phyloP scores from a whole-genome alignment of 768 basidiomycete species.

The Favolaschia claudopus region DNA sequence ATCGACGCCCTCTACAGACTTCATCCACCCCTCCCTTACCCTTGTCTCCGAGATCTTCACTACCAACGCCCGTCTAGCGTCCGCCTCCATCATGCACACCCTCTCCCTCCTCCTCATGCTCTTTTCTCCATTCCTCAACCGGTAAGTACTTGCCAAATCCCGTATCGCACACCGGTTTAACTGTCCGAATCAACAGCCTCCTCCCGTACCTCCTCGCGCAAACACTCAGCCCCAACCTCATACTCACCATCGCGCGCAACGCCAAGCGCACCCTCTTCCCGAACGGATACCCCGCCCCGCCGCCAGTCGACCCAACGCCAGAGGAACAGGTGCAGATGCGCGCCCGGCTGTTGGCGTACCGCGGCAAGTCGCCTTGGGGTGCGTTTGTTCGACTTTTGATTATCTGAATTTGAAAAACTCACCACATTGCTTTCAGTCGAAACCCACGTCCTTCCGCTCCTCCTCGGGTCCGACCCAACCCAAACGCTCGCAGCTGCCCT shows the following conservation, averaged over 20 bases:
- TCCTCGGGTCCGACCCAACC: conserved; percentile 63
- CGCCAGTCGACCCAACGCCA: conserved; percentile 74
- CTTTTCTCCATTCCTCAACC: conserved; percentile 65
- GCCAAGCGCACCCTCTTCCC: conserved; percentile 85
- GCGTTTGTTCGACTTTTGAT: background rate
- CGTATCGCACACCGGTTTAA: background rate
- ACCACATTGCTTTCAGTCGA: conserved; percentile 3
- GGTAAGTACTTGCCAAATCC: conserved; percentile 43
- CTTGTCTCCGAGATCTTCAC: conserved; percentile 60
- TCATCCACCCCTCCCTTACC: conserved; percentile 50
- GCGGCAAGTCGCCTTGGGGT: conserved; percentile 28
- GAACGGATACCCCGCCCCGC: conserved; percentile 82
- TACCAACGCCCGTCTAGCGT: conserved; percentile 55
- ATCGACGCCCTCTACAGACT: conserved; percentile 38
- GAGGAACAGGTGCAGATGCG: conserved; percentile 77
- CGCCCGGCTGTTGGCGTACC: conserved; percentile 45
- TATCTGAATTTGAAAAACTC: background rate
- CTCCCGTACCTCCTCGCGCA: conserved; percentile 72
- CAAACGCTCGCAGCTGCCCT: conserved; percentile 60
- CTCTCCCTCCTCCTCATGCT: conserved; percentile 54
- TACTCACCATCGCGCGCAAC: conserved; percentile 60
- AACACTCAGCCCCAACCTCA: conserved; percentile 56
- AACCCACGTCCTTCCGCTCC: conserved; percentile 54
- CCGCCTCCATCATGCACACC: conserved; percentile 52
- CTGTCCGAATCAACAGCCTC: conserved; percentile 61